Conservation (phyloP, 2,329 filamentous ascomycete species). For the Scedosporium boydii region DNA sequence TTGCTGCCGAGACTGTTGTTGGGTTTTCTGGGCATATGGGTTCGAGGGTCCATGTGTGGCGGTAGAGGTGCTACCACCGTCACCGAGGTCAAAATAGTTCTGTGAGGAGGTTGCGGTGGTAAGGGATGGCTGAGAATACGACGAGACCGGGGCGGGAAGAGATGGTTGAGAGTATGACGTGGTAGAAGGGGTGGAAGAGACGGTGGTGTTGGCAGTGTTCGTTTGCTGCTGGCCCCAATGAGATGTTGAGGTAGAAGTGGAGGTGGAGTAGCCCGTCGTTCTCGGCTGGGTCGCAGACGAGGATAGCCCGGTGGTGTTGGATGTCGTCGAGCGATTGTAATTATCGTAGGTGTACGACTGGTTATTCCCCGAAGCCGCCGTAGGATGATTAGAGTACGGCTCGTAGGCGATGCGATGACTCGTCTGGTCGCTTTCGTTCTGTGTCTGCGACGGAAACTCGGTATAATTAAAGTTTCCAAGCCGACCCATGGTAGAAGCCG, state of each 20-base stretch:
- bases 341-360: constrained; percentile 14
- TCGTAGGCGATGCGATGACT: constrained; percentile 18
- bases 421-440: constrained; percentile 8
- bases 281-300: background rate
- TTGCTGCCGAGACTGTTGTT: constrained; percentile 3
- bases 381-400: constrained; percentile 21
- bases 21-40: constrained; percentile 13
- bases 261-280: background rate
- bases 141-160: background rate
- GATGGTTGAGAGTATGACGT: background rate
- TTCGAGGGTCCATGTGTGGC: constrained; percentile 10
- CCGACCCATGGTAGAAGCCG: background rate
- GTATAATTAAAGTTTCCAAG: background rate
- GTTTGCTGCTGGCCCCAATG: constrained; percentile 12
- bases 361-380: constrained; percentile 7
- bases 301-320: constrained; percentile 9
- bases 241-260: constrained; percentile 10
- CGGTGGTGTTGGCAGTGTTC: constrained; percentile 5
- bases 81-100: constrained; percentile 13
- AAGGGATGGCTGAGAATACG: background rate
- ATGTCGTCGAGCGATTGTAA: constrained; percentile 20
- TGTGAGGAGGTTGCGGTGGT: background rate
- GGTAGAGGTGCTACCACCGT: background rate
- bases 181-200: constrained; percentile 4
- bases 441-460: constrained; percentile 2